Percentiles rank a stretch among this genome's conserved stretches.
These are phyloP conservation scores for Calocybe indica DNA, from an alignment of 768 basidiomycete species.

Conservation along the genomic window DNA sequence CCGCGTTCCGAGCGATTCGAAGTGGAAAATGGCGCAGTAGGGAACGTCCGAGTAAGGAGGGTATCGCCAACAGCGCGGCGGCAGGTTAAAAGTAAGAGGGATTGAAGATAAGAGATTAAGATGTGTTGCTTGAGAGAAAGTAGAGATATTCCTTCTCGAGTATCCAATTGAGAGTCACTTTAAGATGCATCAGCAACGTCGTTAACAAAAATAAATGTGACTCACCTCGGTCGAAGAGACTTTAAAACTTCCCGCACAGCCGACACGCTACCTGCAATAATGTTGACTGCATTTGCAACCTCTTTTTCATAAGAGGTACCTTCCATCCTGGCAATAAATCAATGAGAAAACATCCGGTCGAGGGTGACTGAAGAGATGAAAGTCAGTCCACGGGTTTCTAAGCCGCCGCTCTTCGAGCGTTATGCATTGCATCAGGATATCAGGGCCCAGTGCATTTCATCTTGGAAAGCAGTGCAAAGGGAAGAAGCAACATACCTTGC, in stretches of 20 bases:
- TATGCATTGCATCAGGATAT: slow-evolving; percentile 25
- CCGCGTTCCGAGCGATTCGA: slow-evolving; percentile 51
- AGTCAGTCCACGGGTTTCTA: slow-evolving; percentile 27
- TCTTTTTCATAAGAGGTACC: not conserved
- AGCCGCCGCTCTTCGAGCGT: slow-evolving; percentile 25
- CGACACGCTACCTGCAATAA: slow-evolving; percentile 59
- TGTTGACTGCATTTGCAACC: slow-evolving; percentile 25
- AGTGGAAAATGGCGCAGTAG: slow-evolving; percentile 46
- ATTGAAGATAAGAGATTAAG: slow-evolving; percentile 81
- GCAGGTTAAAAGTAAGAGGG: slow-evolving; percentile 68
- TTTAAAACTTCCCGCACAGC: slow-evolving; percentile 54
- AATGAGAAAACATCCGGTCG: not conserved
- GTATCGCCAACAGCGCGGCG: slow-evolving; percentile 66
- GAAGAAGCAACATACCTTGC: slow-evolving; percentile 2
- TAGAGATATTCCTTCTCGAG: slow-evolving; percentile 82
- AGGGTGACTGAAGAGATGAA: not conserved
- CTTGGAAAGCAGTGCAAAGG: slow-evolving; percentile 13
- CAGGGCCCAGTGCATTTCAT: slow-evolving; percentile 65
- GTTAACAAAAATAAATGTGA: slow-evolving; percentile 2
- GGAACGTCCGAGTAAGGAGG: slow-evolving; percentile 42
- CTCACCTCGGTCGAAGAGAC: slow-evolving; percentile 50
- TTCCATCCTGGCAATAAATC: not conserved
- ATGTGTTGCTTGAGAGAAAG: slow-evolving; percentile 84
- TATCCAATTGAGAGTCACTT: slow-evolving; percentile 33
- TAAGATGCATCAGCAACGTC: slow-evolving; percentile 6